Evolutionary conservation across 1,284 basidiomycete genomes (phyloP).

Genomic region (Spongiforma sp.): DNA sequence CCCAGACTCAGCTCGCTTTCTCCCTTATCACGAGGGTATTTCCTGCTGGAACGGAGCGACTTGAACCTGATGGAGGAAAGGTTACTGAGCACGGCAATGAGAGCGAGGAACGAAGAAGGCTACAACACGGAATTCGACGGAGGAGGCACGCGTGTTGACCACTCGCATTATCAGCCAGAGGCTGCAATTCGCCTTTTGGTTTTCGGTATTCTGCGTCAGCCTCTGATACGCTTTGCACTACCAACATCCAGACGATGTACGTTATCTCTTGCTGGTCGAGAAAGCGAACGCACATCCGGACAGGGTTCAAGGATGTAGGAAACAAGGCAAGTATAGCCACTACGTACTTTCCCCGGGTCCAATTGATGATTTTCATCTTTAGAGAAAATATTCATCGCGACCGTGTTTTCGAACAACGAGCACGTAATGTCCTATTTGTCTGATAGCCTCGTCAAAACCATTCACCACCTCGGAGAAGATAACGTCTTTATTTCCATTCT

Average conservation of each 20-base stretch:
- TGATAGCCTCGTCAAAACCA: slow-evolving; percentile 40
- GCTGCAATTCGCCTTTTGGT: slow-evolving; percentile 15
- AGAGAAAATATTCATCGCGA: slow-evolving; percentile 38
- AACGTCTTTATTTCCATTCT: slow-evolving; percentile 61
- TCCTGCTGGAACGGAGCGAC: slow-evolving; percentile 14
- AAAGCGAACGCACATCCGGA: slow-evolving; percentile 15
- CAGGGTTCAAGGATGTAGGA: slow-evolving; percentile 23
- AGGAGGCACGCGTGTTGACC: too few relatives aligned
- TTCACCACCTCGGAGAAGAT: slow-evolving; percentile 49
- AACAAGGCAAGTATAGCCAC: slow-evolving; percentile 13
- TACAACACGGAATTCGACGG: too few relatives aligned
- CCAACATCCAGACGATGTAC: slow-evolving; percentile 15
- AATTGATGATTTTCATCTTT: neutral
- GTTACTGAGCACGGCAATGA: too few relatives aligned
- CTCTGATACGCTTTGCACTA: slow-evolving; percentile 14
- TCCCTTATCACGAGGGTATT: slow-evolving; percentile 6
- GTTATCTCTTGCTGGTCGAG: slow-evolving; percentile 16
- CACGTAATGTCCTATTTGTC: slow-evolving; percentile 47
- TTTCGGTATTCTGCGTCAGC: slow-evolving; percentile 4
- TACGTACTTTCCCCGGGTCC: neutral
- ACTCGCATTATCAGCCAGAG: too few relatives aligned
- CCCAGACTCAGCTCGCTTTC: neutral
- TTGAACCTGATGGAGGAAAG: neutral
- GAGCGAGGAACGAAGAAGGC: too few relatives aligned
- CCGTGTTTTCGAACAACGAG: slow-evolving; percentile 47